Evolutionary conservation across 2,329 filamentous ascomycete species (phyloP).

Genomic region (Rutstroemia sp.): DNA sequence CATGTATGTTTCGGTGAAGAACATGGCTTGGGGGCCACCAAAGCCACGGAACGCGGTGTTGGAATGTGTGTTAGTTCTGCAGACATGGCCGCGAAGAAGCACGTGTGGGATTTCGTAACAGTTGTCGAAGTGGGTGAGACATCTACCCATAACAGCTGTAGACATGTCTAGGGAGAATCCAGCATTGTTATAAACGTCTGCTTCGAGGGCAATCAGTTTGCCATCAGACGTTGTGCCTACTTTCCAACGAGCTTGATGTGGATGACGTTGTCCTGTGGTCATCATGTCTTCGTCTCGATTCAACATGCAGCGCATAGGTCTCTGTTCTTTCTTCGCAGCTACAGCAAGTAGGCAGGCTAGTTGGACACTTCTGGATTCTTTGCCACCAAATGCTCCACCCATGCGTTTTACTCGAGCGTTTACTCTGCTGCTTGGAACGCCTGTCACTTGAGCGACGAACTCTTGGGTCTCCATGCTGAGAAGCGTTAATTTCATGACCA

Average conservation of each 20-base stretch:
- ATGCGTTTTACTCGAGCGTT: slow-evolving; percentile 86
- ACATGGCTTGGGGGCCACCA: slow-evolving; percentile 90
- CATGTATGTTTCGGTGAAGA: slow-evolving; percentile 84
- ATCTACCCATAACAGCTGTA: slow-evolving; percentile 74
- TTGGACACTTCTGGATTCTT: slow-evolving; percentile 79
- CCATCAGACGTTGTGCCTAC: slow-evolving; percentile 85
- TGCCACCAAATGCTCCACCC: slow-evolving; percentile 89
- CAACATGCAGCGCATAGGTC: slow-evolving; percentile 86
- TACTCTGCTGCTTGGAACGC: slow-evolving; percentile 79
- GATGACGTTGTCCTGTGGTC: slow-evolving; percentile 83
- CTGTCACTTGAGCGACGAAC: slow-evolving; percentile 76
- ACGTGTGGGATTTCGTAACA: slow-evolving; percentile 87
- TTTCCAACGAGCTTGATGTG: slow-evolving; percentile 85
- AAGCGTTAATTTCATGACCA: neutral
- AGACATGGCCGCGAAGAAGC: slow-evolving; percentile 71
- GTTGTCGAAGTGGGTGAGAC: slow-evolving; percentile 74
- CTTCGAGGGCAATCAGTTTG: slow-evolving; percentile 78
- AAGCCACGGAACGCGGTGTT: slow-evolving; percentile 97
- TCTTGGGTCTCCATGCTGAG: slow-evolving; percentile 70
- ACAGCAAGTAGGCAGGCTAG: slow-evolving; percentile 76
- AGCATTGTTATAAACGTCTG: slow-evolving; percentile 84
- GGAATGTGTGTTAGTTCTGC: slow-evolving; percentile 74
- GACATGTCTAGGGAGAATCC: slow-evolving; percentile 61
- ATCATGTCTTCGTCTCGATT: slow-evolving; percentile 93
- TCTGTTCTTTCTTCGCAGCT: slow-evolving; percentile 74